Evolutionary conservation across 257 asterid species (phyloP), one percentile per base, ranked within the genome.

Genomic region (Jaltomata sinuosa): DNA sequence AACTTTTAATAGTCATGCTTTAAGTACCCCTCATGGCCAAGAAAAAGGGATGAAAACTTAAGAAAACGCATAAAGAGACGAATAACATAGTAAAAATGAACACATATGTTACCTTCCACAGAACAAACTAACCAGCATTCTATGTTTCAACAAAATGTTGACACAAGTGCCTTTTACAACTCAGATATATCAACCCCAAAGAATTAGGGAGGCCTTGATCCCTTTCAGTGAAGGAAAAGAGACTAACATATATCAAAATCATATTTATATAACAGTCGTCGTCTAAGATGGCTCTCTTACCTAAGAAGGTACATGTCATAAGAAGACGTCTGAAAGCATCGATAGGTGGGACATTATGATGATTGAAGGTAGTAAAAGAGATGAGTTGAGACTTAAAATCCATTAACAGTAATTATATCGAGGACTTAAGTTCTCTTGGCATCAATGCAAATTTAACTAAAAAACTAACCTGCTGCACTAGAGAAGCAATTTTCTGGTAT

Each of bases 381-480:
- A 2, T 54, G 61, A 54, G 61, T 21, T 19, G 3, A 54, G 22
- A 54, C 25, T 54, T 19, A 54, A 32, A 16, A 54, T 57, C 4
- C 29, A 55, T 7, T 9, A 57, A n/a, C 29, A 8, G 31, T n/a
- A n/a, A 57, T 3, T 57, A 57, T 47, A 47, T 47, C 52, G 11
- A 47, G 10, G 31, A 57, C 29, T 10, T 7, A 57, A 57, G 11
- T 57, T 57, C 31, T n/a, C 29, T 57, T 32, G 36, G 36, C 36
- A 32, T 32, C 36, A 32, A 32, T 32, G 36, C 2, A 32, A 32
- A 32, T 32, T 32, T 32, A 32, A 32, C 2, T 32, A 32, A 32
- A 32, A 32, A 32, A 32, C 36, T 32, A 32, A 96, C 99, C 97
- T 88, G 94, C 87, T 89, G 97, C 92, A 96, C 62, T 88, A 88